A percentile compares a stretch with the other conserved stretches of the same genome.
phyloP scores from a whole-genome alignment of 176 grass and related monocot genomes.

The Bolboschoenus planiculmis region DNA sequence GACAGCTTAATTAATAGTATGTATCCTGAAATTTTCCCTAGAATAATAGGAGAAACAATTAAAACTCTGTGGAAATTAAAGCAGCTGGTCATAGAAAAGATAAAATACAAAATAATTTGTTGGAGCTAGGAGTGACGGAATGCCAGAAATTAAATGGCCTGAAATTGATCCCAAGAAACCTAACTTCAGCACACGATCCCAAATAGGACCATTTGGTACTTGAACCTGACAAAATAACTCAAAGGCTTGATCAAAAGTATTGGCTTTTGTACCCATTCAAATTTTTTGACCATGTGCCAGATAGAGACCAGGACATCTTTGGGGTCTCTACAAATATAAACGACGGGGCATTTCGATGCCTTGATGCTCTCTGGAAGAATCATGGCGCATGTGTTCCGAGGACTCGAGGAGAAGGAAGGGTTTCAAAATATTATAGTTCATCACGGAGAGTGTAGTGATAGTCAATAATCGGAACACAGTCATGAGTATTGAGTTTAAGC shows the following conservation, averaged over 20 bases:
- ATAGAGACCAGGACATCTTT: not conserved
- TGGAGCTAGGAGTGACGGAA: too few relatives aligned
- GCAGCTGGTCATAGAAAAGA: too few relatives aligned
- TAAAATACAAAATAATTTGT: too few relatives aligned
- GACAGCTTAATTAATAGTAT: too few relatives aligned
- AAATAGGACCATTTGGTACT: not conserved
- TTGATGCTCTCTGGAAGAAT: not conserved
- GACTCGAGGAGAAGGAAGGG: not conserved
- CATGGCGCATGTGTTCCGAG: not conserved
- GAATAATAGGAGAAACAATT: too few relatives aligned
- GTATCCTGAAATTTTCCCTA: too few relatives aligned
- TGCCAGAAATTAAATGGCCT: too few relatives aligned
- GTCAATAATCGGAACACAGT: not conserved
- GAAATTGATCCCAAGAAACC: too few relatives aligned
- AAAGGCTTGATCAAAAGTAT: too few relatives aligned
- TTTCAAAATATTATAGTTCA: not conserved
- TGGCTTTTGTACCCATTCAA: too few relatives aligned
- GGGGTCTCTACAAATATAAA: not conserved
- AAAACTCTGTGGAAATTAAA: too few relatives aligned
- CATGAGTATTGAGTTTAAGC: not conserved
- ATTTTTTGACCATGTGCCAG: too few relatives aligned
- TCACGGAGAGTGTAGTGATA: not conserved
- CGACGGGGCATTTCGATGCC: not conserved
- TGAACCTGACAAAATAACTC: not conserved
- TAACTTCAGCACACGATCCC: not conserved